Conservation (phyloP, 225 moss, liverwort and hornwort species). For the Rhytidiadelphus loreus region DNA sequence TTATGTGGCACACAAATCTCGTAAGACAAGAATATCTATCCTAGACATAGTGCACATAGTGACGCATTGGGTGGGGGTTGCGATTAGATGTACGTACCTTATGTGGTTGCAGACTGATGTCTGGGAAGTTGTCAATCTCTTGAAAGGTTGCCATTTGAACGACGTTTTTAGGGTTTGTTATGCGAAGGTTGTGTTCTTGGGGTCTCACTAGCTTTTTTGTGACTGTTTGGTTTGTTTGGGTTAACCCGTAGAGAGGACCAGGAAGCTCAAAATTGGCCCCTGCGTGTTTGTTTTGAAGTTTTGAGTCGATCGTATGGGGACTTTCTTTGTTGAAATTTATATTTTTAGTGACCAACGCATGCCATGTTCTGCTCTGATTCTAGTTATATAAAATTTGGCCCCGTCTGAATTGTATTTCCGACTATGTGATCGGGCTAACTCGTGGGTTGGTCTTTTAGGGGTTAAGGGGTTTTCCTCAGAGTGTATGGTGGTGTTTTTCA, state of each 20-base stretch:
- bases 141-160: background rate
- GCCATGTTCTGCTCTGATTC: background rate
- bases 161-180: background rate
- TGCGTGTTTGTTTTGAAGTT: background rate
- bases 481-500: background rate
- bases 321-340: background rate
- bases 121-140: background rate
- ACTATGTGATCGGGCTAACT: background rate
- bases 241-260: background rate
- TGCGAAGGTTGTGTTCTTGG: background rate
- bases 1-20: background rate
- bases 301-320: background rate
- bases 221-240: background rate
- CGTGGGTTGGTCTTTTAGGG: background rate
- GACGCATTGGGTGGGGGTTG: background rate
- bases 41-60: background rate
- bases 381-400: background rate
- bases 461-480: background rate
- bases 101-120: background rate
- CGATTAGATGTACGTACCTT: background rate
- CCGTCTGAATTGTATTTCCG: background rate
- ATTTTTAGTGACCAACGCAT: background rate
- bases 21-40: background rate
- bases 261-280: background rate
- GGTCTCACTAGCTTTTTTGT: background rate